Percentiles rank a stretch among this genome's conserved stretches.
Evolutionary conservation across 1,284 basidiomycete species (phyloP).

Genomic region (Sporisorium reilianum): DNA sequence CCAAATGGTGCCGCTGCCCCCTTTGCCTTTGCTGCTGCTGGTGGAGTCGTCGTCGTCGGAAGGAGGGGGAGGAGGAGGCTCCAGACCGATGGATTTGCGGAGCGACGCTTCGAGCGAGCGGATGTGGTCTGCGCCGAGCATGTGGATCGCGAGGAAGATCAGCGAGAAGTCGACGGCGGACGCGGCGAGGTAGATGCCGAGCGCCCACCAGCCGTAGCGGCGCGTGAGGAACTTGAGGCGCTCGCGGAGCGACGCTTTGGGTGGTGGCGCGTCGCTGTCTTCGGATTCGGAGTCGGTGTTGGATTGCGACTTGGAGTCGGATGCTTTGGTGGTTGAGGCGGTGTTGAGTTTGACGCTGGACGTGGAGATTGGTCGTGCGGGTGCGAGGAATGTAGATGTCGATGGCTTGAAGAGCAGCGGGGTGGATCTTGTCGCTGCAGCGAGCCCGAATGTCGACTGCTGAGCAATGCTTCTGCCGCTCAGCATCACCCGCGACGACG

Average conservation of each 20-base stretch:
- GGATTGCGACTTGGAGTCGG: not conserved
- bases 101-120: constrained; percentile 76
- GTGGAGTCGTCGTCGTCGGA: not conserved
- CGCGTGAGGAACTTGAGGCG: constrained; percentile 59
- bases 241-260: constrained; percentile 45
- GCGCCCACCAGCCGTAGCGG: constrained; percentile 68
- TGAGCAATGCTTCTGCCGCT: not conserved
- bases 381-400: not conserved
- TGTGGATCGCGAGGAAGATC: constrained; percentile 84
- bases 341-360: not conserved
- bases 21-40: not conserved
- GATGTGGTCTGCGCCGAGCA: constrained; percentile 90
- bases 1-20: constrained; percentile 73
- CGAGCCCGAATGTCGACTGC: not conserved
- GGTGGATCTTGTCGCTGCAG: not conserved
- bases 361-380: not conserved
- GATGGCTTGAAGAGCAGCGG: constrained; percentile 1
- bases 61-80: constrained; percentile 33
- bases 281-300: constrained; percentile 8
- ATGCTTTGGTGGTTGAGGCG: not conserved
- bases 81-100: constrained; percentile 65
- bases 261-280: constrained; percentile 28
- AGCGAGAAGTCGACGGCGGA: constrained; percentile 70
- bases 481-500: constrained; percentile 1
- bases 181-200: constrained; percentile 62